Conservation (phyloP, 495 filamentous ascomycete genomes). For the Aspergillus nidulans region DNA sequence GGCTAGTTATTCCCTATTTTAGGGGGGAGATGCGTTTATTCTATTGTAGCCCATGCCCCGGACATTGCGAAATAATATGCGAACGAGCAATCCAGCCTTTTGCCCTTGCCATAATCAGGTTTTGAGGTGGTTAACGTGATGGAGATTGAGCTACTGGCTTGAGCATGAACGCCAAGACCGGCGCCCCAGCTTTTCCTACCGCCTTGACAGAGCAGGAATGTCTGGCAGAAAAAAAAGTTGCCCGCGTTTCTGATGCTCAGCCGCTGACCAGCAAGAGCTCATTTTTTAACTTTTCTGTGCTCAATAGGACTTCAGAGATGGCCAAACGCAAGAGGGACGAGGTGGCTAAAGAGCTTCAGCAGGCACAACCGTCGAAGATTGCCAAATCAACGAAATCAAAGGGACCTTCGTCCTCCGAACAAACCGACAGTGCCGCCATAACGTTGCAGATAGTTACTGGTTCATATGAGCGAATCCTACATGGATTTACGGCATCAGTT, state of each 20-base stretch:
- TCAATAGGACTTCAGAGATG: conserved; percentile 44
- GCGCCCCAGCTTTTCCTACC: not conserved
- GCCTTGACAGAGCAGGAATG: conserved; percentile 7
- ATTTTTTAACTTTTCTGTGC: conserved; percentile 1
- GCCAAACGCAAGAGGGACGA: conserved; percentile 70
- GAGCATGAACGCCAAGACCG: not conserved
- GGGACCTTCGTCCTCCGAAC: conserved; percentile 16
- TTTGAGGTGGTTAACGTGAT: conserved; percentile 5
- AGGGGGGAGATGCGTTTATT: not conserved
- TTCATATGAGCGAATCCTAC: conserved; percentile 90
- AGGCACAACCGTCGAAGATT: conserved; percentile 28
- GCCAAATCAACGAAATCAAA: conserved; percentile 29
- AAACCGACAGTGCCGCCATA: conserved; percentile 30
- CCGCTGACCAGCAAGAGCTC: conserved; percentile 15
- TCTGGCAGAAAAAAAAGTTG: conserved; percentile 26
- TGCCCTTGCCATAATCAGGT: not conserved
- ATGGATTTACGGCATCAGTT: conserved; percentile 80
- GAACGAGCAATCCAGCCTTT: not conserved
- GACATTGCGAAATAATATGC: not conserved
- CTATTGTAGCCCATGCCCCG: not conserved
- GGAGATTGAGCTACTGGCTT: not conserved
- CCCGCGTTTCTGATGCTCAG: conserved; percentile 11
- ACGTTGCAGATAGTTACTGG: conserved; percentile 87
- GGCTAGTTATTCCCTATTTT: not conserved
- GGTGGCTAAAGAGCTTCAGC: conserved; percentile 29